Base-by-base conservation (phyloP, 2,329 filamentous ascomycete species). In the Thielaviopsis musarum region DNA sequence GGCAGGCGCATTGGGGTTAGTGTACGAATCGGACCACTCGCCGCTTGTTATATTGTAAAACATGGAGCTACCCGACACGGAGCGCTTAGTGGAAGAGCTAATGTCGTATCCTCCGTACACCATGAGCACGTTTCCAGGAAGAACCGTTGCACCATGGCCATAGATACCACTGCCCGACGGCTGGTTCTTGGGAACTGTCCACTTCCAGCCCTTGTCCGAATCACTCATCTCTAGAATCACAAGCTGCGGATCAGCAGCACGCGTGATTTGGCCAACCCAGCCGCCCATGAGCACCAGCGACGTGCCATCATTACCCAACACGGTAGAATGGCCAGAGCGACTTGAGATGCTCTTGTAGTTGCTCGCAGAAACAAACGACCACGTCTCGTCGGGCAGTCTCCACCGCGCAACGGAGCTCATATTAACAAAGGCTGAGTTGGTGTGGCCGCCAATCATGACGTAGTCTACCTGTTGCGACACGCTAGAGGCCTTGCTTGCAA, bases 321-420 rank as follows among this genome's bases (percentile, higher is more conserved):
- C 80, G 0, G 91, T 84, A 0, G 88, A 91, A 67, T 98, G 93
- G 0, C 93, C 93, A 3, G 91, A 95, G 59, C 93, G 77, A 45
- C 89, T 88, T 64, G 95, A 87, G 6, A 94, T 76, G 0, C 70
- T 70, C 1, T 66, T 61, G 1, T 56, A 15, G 9, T 62, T 38
- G 51, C 63, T 65, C 0, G 68, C 64, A 1, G 78, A 75, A 26
- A 94, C 74, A 68, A 91, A 96, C 28, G 82, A 85, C 91, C 91
- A 97, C 58, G 80, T 84, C 67, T 90, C 83, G 66, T 94, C 86
- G 0, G 91, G 91, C 6, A 96, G 74, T 58, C 83, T 91, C 76
- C 91, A 95, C 1, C 96, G 74, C 0, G 90, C 91, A 1, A 91
- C 81, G 52, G 89, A 88, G 60, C 88, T 94, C 85, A 95, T 96